These are phyloP conservation scores for Phytophthora rubi DNA, from an alignment of 352 stramenopile species.

Conservation along the genomic window DNA sequence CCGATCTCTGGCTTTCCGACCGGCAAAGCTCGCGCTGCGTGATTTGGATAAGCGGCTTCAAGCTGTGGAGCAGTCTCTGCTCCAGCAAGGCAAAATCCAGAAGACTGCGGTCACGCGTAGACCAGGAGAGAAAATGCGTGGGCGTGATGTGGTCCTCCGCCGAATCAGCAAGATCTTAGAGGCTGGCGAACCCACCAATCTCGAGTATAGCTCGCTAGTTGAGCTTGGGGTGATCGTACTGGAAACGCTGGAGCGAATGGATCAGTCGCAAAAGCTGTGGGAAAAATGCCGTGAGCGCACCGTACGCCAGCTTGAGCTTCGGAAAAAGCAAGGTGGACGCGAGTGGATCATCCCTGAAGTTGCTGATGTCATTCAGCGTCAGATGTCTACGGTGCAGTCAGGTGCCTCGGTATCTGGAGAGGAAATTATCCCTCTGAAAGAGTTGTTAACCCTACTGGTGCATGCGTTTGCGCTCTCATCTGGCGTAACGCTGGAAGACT, in stretches of 20 bases:
- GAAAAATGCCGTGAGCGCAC: slow-evolving; percentile 58
- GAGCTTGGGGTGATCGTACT: slow-evolving; percentile 78
- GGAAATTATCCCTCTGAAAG: slow-evolving; percentile 41
- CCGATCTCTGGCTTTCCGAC: slow-evolving; percentile 65
- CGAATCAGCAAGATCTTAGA: slow-evolving; percentile 74
- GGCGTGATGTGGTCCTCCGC: slow-evolving; percentile 74
- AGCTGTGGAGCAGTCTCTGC: slow-evolving; percentile 57
- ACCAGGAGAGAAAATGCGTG: slow-evolving; percentile 62
- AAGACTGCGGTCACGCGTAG: slow-evolving; percentile 48
- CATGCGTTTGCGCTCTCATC: slow-evolving; percentile 71
- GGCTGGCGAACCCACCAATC: slow-evolving; percentile 61
- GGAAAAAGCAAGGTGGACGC: slow-evolving; percentile 39
- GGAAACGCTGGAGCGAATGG: slow-evolving; percentile 80
- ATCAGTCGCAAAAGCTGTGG: slow-evolving; percentile 51
- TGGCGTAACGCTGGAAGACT: slow-evolving; percentile 58
- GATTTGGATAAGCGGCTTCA: slow-evolving; percentile 77
- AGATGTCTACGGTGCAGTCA: slow-evolving; percentile 35
- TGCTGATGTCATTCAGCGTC: slow-evolving; percentile 64
- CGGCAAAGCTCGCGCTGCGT: slow-evolving; percentile 71
- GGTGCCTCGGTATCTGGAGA: slow-evolving; percentile 13
- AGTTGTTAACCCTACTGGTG: slow-evolving; percentile 64
- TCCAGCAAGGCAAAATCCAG: slow-evolving; percentile 58
- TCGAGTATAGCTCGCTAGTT: slow-evolving; percentile 63
- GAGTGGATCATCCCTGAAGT: slow-evolving; percentile 83
- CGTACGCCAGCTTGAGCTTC: slow-evolving; percentile 58